Percentiles rank a stretch among this genome's conserved stretches.
These are phyloP conservation scores for Acanthamoeba sp. DNA, from an alignment of 208 protist genomes.

Conservation along the genomic window DNA sequence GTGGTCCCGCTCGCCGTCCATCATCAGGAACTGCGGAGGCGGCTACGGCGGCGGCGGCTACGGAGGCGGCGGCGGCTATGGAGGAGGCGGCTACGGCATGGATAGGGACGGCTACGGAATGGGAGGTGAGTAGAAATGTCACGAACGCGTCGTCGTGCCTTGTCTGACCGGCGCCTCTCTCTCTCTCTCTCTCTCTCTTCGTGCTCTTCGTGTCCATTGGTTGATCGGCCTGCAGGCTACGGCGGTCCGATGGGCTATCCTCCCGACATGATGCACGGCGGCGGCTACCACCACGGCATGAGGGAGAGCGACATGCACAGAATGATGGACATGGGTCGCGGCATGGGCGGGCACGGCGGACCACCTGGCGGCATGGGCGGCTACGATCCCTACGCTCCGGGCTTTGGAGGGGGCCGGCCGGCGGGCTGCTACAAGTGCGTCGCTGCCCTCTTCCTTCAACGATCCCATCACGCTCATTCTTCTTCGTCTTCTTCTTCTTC, in stretches of 20 bases:
- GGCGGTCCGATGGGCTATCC: slow-evolving; percentile 37
- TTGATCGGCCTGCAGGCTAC: background rate
- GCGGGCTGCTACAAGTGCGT: slow-evolving; percentile 56
- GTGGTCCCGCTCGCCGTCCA: too few relatives aligned
- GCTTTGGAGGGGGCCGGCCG: background rate
- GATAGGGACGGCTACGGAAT: slow-evolving; percentile 39
- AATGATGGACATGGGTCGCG: slow-evolving; percentile 66
- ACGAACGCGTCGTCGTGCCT: too few relatives aligned
- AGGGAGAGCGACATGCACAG: slow-evolving; percentile 44
- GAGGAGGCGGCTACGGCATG: slow-evolving; percentile 2
- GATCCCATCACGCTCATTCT: background rate
- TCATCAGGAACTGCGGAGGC: background rate
- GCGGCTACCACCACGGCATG: slow-evolving; percentile 13
- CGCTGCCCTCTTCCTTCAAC: background rate
- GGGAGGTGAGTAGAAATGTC: slow-evolving; percentile 32
- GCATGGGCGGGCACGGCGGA: slow-evolving; percentile 20
- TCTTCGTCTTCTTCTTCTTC: background rate
- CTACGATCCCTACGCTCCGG: slow-evolving; percentile 39
- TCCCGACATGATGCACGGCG: slow-evolving; percentile 1
- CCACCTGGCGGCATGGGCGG: slow-evolving; percentile 27
- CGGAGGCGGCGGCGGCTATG: background rate
- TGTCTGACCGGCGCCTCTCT: too few relatives aligned
- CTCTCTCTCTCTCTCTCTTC: too few relatives aligned
- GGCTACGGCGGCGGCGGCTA: background rate
- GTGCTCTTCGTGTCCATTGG: too few relatives aligned